These are phyloP conservation scores for Rosa chinensis DNA, from an alignment of 306 rosid genomes.

Conservation along the genomic window DNA sequence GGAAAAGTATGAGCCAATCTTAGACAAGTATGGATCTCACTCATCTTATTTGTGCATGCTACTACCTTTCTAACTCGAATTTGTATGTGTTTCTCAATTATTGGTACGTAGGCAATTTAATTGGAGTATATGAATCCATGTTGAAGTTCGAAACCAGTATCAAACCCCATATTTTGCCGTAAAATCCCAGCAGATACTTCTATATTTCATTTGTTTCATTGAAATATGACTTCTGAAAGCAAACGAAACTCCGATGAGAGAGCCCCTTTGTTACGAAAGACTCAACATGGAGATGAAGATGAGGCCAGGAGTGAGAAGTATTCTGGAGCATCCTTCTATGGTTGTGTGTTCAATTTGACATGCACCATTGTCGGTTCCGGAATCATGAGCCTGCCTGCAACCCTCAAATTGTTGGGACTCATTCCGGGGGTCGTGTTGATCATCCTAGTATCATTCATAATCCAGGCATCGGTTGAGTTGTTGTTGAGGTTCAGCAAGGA, in stretches of 20 bases:
- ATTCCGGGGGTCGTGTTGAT: constrained; percentile 30
- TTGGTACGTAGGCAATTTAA: not conserved
- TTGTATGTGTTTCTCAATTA: not conserved
- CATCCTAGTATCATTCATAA: constrained; percentile 33
- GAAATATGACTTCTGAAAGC: constrained; percentile 17
- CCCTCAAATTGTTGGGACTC: constrained; percentile 40
- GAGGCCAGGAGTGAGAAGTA: constrained; percentile 34
- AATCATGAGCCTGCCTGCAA: constrained; percentile 48
- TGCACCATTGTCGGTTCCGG: constrained; percentile 42
- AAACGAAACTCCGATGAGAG: constrained; percentile 18
- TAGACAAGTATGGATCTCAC: not conserved
- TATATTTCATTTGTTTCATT: not conserved
- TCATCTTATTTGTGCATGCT: too few relatives aligned
- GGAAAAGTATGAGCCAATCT: not conserved
- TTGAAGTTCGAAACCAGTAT: not conserved
- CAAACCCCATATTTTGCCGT: not conserved
- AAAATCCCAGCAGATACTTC: not conserved
- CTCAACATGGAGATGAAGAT: constrained; percentile 3
- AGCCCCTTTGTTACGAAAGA: constrained; percentile 31
- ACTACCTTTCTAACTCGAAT: not conserved
- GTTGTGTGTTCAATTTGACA: constrained; percentile 41
- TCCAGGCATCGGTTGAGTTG: constrained; percentile 39
- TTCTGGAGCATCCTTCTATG: constrained; percentile 40
- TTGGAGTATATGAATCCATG: not conserved
- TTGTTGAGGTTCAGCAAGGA: constrained; percentile 41